A percentile compares a stretch with the other conserved stretches of the same genome.
These are phyloP conservation scores for Wickerhamiella vanderwaltii DNA, from an alignment of 805 yeast genomes.

Conservation along the genomic window DNA sequence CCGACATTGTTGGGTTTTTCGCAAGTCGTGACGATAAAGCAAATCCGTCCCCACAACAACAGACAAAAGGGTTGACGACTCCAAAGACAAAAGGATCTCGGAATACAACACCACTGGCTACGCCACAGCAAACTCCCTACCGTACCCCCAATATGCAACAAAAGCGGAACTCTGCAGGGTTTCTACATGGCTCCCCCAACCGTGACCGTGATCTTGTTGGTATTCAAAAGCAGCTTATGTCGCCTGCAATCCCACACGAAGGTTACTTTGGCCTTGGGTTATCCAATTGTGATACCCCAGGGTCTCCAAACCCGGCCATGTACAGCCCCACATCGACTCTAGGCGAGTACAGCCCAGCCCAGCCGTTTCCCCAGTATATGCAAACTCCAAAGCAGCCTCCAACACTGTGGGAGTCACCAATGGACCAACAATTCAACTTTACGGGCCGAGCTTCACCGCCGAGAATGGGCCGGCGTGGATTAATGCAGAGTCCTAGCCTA, in stretches of 20 bases:
- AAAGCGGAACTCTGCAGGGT: conserved; percentile 7
- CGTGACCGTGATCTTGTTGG: background rate
- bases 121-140: conserved; percentile 5
- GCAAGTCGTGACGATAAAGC: background rate
- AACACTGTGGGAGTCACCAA: conserved; percentile 7
- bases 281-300: conserved; percentile 3
- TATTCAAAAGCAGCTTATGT: conserved; percentile 9
- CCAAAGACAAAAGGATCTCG: too few relatives aligned
- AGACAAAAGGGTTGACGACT: background rate
- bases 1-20: conserved; percentile 11
- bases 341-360: conserved; percentile 8
- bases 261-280: conserved; percentile 7
- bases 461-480: conserved; percentile 2
- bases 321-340: conserved; percentile 6
- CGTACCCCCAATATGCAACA: background rate
- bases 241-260: conserved; percentile 2
- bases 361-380: conserved; percentile 10
- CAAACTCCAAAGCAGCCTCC: conserved; percentile 1
- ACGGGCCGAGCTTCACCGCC: conserved; percentile 5
- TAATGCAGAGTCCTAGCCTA: conserved; percentile 12
- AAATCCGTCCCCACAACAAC: background rate
- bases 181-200: conserved; percentile 4
- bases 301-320: background rate
- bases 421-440: conserved; percentile 1
- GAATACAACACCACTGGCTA: background rate